Base-by-base conservation (phyloP, 2,329 filamentous ascomycete genomes). In the Canariomyces notabilis region DNA sequence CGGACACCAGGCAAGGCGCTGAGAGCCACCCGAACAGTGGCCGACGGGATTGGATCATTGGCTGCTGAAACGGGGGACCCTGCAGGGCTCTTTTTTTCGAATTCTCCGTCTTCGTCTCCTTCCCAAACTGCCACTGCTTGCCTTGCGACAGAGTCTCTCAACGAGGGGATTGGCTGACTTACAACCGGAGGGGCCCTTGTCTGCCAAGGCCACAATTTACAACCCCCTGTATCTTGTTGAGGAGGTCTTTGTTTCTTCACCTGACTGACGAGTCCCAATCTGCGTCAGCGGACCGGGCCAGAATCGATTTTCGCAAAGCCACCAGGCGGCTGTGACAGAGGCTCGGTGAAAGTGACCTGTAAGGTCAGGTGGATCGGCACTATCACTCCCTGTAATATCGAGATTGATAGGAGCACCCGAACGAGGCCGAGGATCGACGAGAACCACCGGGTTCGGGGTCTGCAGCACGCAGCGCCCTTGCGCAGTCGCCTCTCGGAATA, bases 161-260 rank as follows among this genome's bases (percentile, higher is more conserved):
- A 44, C 4, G 40, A 37, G 5, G 35, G 49, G 57, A 57, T 58
- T 56, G 57, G 60, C 50, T 54, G 49, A 57, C 59, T 57, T 51
- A 59, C 58, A 54, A 59, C 55, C 41, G 55, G 50, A 50, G 50
- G 48, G 48, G 53, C 59, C 59, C 58, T 52, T 48, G 59, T 63
- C 59, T 58, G 56, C 59, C 58, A 63, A 62, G 57, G 50, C 20
- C 40, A 47, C 41, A 46, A 50, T 46, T 53, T 47, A 50, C 55
- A 55, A 53, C 50, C 40, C 54, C 48, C 48, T 53, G 55, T 46
- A 43, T 47, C 45, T 47, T 45, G 48, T 44, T 26, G 36, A 44
- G 42, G 46, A 51, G 43, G 50, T n/a, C 43, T 52, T 39, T 39
- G 48, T 51, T 52, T 49, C 35, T 49, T 46, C 43, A 49, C 44